A percentile compares a stretch with the other conserved stretches of the same genome.
These are phyloP conservation scores for Boletales sp. DNA, from an alignment of 768 basidiomycete genomes.

Conservation along the genomic window DNA sequence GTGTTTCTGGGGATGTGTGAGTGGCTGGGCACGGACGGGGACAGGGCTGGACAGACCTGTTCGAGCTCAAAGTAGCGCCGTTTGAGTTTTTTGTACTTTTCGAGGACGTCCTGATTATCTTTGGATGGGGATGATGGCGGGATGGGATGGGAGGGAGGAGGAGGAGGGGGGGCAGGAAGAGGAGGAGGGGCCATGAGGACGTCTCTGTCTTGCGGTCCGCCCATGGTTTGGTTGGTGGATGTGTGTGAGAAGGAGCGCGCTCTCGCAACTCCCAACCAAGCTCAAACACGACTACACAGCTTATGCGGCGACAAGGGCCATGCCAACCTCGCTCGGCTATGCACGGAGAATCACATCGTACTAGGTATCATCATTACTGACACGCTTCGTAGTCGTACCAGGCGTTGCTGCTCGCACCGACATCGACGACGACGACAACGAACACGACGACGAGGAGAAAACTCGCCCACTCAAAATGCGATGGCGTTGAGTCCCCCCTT, in stretches of 20 bases:
- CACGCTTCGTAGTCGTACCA: too few relatives aligned
- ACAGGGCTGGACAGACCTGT: conserved; percentile 46
- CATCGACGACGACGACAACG: background rate
- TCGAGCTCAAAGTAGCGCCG: conserved; percentile 64
- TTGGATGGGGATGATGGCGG: conserved; percentile 27
- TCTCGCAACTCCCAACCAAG: conserved; percentile 25
- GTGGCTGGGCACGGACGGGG: background rate
- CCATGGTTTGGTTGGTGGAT: conserved; percentile 30
- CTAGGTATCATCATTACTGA: background rate
- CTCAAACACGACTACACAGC: conserved; percentile 35
- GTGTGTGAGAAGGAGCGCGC: conserved; percentile 28
- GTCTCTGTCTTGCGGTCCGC: conserved; percentile 33
- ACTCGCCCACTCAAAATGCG: background rate
- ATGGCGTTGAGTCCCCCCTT: conserved; percentile 22
- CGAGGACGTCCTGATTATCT: conserved; percentile 45
- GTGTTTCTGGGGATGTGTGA: conserved; percentile 42
- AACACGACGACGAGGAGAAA: background rate
- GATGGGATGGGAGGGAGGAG: conserved; percentile 29
- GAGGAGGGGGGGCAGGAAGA: conserved; percentile 32
- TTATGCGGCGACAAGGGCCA: conserved; percentile 3
- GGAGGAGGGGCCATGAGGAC: conserved; percentile 48
- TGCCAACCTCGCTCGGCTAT: conserved; percentile 7
- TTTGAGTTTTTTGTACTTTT: conserved; percentile 67
- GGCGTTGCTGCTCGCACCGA: background rate
- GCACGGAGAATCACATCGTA: background rate